Base-by-base conservation (phyloP, 2,329 filamentous ascomycete species). In the Cladorrhinum sp. region DNA sequence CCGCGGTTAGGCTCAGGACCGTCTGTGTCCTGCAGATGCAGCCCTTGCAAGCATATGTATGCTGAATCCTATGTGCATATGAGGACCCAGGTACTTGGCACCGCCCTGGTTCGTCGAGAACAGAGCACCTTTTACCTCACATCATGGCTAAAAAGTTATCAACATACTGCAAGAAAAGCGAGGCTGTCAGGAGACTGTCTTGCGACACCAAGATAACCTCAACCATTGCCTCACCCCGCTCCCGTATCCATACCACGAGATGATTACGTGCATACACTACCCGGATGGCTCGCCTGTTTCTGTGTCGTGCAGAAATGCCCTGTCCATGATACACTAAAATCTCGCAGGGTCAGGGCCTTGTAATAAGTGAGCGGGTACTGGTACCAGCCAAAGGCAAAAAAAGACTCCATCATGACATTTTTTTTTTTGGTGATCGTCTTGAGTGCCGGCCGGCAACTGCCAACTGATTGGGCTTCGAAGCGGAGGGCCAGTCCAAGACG, bases 11-110 rank as follows among this genome's bases (percentile, higher is more conserved):
- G 22, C 36, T 48, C 38, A 61, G 56, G 60, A 29, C 25, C 25
- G 32, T n/a, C n/a, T 58, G 36, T 63, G 54, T 50, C 49, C 49
- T 63, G 59, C 63, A 63, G 63, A 65, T 60, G 45, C 20, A 50
- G 41, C 57, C 50, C 38, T 49, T 45, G 41, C 41, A 45, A 45
- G 18, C 16, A 2, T 45, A 45, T 45, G 36, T 41, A 41, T 6
- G 36, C 12, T 4, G 36, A 41, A 41, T 41, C 36, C 36, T 13
- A 41, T 16, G 16, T 41, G 36, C 16, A 41, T 10, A 29, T 29
- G 25, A 22, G 41, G 36, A 41, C 16, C 36, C 36, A 41, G 36
- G 12, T 45, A 45, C 16, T 45, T 45, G 41, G 41, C 41, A 45
- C 41, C 41, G 20, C 5, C 41, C 41, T 9, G 18, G 18, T 20